Evolutionary conservation across 1,284 basidiomycete genomes (phyloP), one percentile per base, ranked within the genome.

Genomic region (Sanghuangporus weigelae): DNA sequence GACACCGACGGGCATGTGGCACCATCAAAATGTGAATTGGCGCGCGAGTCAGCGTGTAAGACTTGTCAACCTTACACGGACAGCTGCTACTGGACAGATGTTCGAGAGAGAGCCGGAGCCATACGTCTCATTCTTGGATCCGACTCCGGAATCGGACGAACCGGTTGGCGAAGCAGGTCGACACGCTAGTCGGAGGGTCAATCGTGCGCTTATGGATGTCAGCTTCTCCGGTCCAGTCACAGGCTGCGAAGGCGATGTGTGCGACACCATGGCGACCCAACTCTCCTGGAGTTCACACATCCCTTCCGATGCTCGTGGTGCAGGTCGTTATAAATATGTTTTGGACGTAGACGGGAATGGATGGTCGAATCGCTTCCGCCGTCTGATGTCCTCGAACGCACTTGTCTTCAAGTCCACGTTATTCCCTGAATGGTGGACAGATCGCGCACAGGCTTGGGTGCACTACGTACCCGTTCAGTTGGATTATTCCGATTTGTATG

Each of bases 261-360:
- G 86, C 65, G 67, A 71, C 0, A 66, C 75, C 59, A 70, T 87
- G 62, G 67, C 76, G 57, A 64, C 71, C 10, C 68, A 77, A 50
- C 89, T 82, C 68, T 76, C 78, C 14, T 88, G 81, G 75, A 75
- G 74, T 46, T 71, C 72, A 59, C 66, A 38, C 38, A 36, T 64
- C 10, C 38, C 46, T 7, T 31, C 59, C 12, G 54, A 56, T 38
- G 36, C 49, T 14, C 50, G 23, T 2, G 63, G 54, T 8, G 82
- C 81, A 12, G 84, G 83, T 44, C 77, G 76, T 59, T 85, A 84
- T 71, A 87, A 87, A 72, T 89, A 87, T 71, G 78, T 89, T 50
- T 69, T 89, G 35, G 86, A 88, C 69, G 83, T 84, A 12, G 85
- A 89, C 67, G 87, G 87, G 2, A 87, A 90, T 67, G 87, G 84